Conservation (phyloP, 108 stramenopile genomes). For the Stephanodiscus minutulus region DNA sequence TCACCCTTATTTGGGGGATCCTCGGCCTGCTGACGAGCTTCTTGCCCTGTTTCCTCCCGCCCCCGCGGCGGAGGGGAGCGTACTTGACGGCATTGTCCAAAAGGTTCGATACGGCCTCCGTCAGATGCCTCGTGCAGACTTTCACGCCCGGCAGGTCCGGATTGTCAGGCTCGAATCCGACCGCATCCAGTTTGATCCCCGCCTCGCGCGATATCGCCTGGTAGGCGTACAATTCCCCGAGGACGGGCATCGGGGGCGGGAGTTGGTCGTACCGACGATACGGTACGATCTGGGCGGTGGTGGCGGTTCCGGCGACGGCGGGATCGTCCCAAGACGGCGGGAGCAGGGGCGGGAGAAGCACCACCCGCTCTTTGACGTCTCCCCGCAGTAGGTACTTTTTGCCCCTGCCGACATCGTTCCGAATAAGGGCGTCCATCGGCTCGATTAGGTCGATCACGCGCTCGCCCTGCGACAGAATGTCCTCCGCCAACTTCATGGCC, state of each 20-base stretch:
- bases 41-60: slow-evolving; percentile 11
- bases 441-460: slow-evolving; percentile 74
- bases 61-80: slow-evolving; percentile 44
- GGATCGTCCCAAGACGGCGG: slow-evolving; percentile 4
- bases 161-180: slow-evolving; percentile 46
- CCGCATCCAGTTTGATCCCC: slow-evolving; percentile 67
- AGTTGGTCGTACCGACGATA: slow-evolving; percentile 5
- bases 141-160: slow-evolving; percentile 75
- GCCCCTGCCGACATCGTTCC: slow-evolving; percentile 22
- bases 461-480: slow-evolving; percentile 83
- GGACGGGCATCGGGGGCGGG: slow-evolving; percentile 26
- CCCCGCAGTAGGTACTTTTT: slow-evolving; percentile 32
- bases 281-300: slow-evolving; percentile 1
- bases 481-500: slow-evolving; percentile 63
- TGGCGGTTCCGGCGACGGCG: slow-evolving; percentile 10
- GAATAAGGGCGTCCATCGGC: slow-evolving; percentile 76
- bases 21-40: slow-evolving; percentile 29
- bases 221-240: slow-evolving; percentile 65
- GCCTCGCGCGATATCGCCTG: slow-evolving; percentile 66
- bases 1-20: slow-evolving; percentile 60
- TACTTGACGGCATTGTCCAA: slow-evolving; percentile 91
- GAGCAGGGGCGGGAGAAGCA: slow-evolving; percentile 12
- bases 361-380: slow-evolving; percentile 6
- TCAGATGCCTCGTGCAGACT: slow-evolving; percentile 60
- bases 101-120: slow-evolving; percentile 79